Percentiles rank a stretch among this genome's conserved stretches.
Evolutionary conservation across 139 green algal genomes (phyloP).

Genomic region (Asterochloris sp.): DNA sequence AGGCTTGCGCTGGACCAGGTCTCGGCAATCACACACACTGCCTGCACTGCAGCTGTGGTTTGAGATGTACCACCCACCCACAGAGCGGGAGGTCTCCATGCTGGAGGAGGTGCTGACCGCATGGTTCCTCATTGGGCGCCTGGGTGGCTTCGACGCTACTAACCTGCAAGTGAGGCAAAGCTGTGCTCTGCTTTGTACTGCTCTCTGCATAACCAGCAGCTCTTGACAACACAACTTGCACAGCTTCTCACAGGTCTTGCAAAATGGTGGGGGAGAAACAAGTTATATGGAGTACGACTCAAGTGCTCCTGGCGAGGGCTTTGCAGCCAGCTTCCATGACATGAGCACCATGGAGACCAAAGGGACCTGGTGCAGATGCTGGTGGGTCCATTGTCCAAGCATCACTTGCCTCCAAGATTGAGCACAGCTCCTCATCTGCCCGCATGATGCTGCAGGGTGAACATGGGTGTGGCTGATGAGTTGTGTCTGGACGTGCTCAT

Average conservation of each 20-base stretch:
- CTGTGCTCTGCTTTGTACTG: background rate
- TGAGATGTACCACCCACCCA: constrained; percentile 37
- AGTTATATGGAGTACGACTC: constrained; percentile 67
- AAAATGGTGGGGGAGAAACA: constrained; percentile 42
- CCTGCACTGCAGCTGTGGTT: constrained; percentile 44
- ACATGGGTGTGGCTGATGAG: constrained; percentile 88
- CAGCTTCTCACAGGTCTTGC: constrained; percentile 35
- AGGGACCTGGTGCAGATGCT: constrained; percentile 43
- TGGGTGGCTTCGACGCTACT: constrained; percentile 79
- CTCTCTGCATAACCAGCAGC: background rate
- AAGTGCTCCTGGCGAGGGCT: constrained; percentile 7
- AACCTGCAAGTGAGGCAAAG: constrained; percentile 72
- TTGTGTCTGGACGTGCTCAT: constrained; percentile 85
- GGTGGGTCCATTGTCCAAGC: constrained; percentile 20
- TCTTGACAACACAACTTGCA: background rate
- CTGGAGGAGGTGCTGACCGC: constrained; percentile 61
- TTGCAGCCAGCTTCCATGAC: constrained; percentile 64
- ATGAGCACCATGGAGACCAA: constrained; percentile 58
- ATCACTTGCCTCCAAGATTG: background rate
- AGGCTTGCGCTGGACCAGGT: background rate
- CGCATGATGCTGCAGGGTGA: constrained; percentile 46
- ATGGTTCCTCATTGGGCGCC: constrained; percentile 86
- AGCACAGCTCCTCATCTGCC: background rate
- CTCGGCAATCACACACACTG: background rate
- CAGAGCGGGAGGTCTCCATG: constrained; percentile 46